phyloP scores from a whole-genome alignment of 768 basidiomycete genomes.

The Trametes punicea region DNA sequence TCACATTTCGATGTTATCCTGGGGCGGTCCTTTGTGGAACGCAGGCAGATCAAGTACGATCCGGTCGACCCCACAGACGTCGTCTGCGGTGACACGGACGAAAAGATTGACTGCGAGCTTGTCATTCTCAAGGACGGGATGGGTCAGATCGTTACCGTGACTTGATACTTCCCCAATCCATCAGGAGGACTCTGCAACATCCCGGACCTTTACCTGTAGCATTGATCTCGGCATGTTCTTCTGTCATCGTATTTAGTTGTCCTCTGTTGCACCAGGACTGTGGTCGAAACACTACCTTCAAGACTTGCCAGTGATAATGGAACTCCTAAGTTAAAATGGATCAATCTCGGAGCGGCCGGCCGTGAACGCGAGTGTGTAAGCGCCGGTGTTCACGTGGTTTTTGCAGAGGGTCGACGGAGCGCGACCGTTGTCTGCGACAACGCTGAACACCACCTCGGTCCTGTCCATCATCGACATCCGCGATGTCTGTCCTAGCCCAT shows the following conservation, averaged over 20 bases:
- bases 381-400: slow-evolving; percentile 4
- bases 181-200: too few species aligned
- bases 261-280: too few species aligned
- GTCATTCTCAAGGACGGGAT: slow-evolving; percentile 89
- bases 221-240: not conserved
- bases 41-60: slow-evolving; percentile 72
- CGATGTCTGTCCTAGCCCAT: slow-evolving; percentile 47
- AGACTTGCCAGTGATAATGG: too few species aligned
- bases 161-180: slow-evolving; percentile 35
- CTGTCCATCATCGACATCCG: slow-evolving; percentile 8
- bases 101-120: slow-evolving; percentile 87
- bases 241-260: not conserved
- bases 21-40: slow-evolving; percentile 82
- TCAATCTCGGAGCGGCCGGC: too few species aligned
- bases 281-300: too few species aligned
- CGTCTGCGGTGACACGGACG: slow-evolving; percentile 87
- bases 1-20: slow-evolving; percentile 95
- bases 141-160: slow-evolving; percentile 88
- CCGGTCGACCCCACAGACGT: slow-evolving; percentile 85
- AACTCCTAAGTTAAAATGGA: too few species aligned
- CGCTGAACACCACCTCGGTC: slow-evolving; percentile 12
- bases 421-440: slow-evolving; percentile 8
- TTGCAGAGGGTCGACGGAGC: not conserved
- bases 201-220: not conserved
- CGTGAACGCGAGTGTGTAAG: not conserved